Percentiles rank a stretch among this genome's conserved stretches.
Evolutionary conservation across 768 basidiomycete genomes (phyloP).

Genomic region (Suillus variegatus): DNA sequence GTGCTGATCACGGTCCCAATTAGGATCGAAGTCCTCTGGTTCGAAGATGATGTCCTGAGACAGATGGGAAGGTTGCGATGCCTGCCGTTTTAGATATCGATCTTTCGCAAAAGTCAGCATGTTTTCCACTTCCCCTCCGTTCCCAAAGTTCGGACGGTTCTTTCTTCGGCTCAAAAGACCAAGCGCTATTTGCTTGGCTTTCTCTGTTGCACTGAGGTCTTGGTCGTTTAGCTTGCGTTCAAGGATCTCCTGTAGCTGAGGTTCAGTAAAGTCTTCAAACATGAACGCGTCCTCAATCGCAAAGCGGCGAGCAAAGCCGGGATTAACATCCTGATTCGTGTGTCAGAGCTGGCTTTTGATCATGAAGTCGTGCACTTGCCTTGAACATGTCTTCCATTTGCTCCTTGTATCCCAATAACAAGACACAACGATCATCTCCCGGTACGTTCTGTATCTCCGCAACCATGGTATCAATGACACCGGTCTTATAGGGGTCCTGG

Average conservation of each 20-base stretch:
- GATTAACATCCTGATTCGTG: constrained; percentile 60
- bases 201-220: constrained; percentile 55
- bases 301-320: constrained; percentile 66
- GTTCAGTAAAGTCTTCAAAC: constrained; percentile 65
- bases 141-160: constrained; percentile 62
- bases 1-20: constrained; percentile 49
- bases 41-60: constrained; percentile 34
- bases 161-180: constrained; percentile 39
- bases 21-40: constrained; percentile 60
- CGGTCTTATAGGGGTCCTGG: constrained; percentile 59
- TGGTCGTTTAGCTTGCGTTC: constrained; percentile 57
- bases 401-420: constrained; percentile 64
- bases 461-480: constrained; percentile 74
- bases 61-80: constrained; percentile 18
- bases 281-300: constrained; percentile 66
- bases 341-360: neutral
- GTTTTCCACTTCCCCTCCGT: constrained; percentile 67
- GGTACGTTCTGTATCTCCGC: constrained; percentile 71
- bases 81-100: constrained; percentile 45
- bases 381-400: constrained; percentile 78
- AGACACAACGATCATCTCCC: constrained; percentile 70
- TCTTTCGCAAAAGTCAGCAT: constrained; percentile 51
- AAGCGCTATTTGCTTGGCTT: constrained; percentile 58
- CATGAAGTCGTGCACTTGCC: constrained; percentile 32
- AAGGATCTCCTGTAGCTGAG: constrained; percentile 53